Percentiles rank a stretch among this genome's conserved stretches.
Evolutionary conservation across 2,329 filamentous ascomycete genomes (phyloP).

Genomic region (Davidsoniella australis): DNA sequence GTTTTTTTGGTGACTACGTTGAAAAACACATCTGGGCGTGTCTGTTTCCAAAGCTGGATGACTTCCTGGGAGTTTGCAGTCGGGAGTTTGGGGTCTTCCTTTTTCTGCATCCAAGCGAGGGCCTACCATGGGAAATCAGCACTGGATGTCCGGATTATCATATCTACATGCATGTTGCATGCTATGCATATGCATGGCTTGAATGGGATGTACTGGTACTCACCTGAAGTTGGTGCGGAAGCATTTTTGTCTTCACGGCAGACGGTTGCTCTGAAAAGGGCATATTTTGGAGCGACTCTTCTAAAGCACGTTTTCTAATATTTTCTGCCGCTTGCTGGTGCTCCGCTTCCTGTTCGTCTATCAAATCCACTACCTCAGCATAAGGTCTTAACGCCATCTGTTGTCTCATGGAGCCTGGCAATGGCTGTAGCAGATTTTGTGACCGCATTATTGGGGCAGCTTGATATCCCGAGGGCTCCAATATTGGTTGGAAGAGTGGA

Average conservation of each 20-base stretch:
- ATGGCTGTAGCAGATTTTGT: neutral
- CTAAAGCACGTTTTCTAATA: slow-evolving; percentile 19
- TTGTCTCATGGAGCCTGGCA: no score
- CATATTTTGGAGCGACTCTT: slow-evolving; percentile 53
- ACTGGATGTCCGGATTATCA: no score
- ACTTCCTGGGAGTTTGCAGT: slow-evolving; percentile 34
- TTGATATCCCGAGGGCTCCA: neutral
- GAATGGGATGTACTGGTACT: slow-evolving; percentile 13
- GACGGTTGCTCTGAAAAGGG: slow-evolving; percentile 53
- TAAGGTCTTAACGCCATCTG: neutral
- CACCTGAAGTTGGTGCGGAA: slow-evolving; percentile 61
- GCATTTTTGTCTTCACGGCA: slow-evolving; percentile 45
- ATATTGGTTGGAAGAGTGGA: no score
- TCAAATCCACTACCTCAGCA: neutral
- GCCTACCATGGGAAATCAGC: slow-evolving; percentile 31
- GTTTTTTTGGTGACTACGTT: neutral
- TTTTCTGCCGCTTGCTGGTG: neutral
- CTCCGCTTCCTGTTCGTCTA: neutral
- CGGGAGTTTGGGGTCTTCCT: slow-evolving; percentile 55
- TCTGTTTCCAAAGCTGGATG: slow-evolving; percentile 14
- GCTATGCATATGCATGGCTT: neutral
- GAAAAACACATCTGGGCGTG: neutral
- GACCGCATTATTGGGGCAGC: neutral
- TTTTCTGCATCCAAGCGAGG: slow-evolving; percentile 62
- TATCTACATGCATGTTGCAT: no score